Base-by-base conservation (phyloP, 805 yeast species). In the Monosporozyma unispora region DNA sequence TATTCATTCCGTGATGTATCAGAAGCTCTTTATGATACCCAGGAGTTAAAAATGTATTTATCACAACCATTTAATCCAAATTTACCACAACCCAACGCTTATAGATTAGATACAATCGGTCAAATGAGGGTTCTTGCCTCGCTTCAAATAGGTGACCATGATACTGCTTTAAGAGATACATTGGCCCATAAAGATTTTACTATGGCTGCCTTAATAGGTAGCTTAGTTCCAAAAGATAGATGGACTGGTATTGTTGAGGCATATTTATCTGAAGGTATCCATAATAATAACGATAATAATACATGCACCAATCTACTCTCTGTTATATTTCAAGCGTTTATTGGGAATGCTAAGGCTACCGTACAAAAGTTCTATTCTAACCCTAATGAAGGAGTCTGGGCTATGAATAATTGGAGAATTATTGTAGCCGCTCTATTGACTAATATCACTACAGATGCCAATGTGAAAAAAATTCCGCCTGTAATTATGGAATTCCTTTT, bases 141-240 rank as follows among this genome's bases (percentile, higher is more conserved):
- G 41, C 68, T 81, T 38, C 81, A 80, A 54, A 65, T 69, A 4
- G 96, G 96, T 1, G 74, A 82, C 50, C 77, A 81, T 22, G 79
- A 77, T 12, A 76, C 73, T 4, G 96, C 96, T 0, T 66, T 89
- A 45, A 71, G 75, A 22, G 69, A 73, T 48, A 81, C 93, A 1
- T 62, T 89, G 18, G 70, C 75, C 1, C 76, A 78, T 48, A 76
- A 79, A 9, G 86, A 87, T 55, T 90, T 87, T 84, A 81, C 91
- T 0, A 71, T 89, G 64, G 84, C 96, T 0, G 66, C 91, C 48
- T 62, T 88, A 28, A 70, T 90, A 46, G 81, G 95, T 1, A 76
- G 82, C 52, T 64, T 87, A 16, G 68, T 80, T 25, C 84, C 93
- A 2, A 76, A 78, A 19, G 81, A 79, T 3, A 71, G 73, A 37